These are phyloP conservation scores for Fusarium tricinctum DNA, from an alignment of 2,329 filamentous ascomycete genomes.

Conservation along the genomic window DNA sequence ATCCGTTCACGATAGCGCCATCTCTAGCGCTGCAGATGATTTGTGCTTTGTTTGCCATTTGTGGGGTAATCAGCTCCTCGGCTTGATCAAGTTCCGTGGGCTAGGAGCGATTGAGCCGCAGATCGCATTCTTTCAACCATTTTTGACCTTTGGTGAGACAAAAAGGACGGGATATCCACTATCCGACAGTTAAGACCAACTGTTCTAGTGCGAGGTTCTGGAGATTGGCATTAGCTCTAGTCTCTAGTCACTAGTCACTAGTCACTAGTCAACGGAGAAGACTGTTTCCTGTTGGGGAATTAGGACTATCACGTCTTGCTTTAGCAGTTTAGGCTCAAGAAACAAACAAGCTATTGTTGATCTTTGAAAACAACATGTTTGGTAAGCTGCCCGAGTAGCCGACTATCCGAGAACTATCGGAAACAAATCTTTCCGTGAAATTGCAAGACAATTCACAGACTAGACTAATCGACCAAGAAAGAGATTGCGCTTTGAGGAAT, in stretches of 20 bases:
- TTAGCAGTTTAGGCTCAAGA: no score
- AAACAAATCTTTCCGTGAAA: slow-evolving; percentile 3
- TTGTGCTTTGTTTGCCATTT: slow-evolving; percentile 2
- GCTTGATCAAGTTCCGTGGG: slow-evolving; percentile 22
- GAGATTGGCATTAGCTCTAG: background rate
- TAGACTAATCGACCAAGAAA: background rate
- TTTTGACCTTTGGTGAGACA: slow-evolving; percentile 17
- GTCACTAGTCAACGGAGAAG: no score
- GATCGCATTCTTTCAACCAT: background rate
- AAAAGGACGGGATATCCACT: slow-evolving; percentile 1
- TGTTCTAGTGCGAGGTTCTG: background rate
- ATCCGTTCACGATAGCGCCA: slow-evolving; percentile 20
- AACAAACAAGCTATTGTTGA: no score
- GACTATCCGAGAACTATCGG: slow-evolving; percentile 10
- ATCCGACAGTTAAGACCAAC: background rate
- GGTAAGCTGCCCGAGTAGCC: background rate
- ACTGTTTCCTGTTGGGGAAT: no score
- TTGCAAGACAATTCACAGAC: background rate
- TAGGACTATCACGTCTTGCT: background rate
- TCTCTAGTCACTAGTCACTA: no score
- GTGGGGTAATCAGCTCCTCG: slow-evolving; percentile 6
- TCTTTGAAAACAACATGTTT: background rate
- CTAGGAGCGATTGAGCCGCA: slow-evolving; percentile 20
- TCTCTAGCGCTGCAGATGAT: slow-evolving; percentile 18
- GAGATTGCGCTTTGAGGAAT: background rate